These are phyloP conservation scores for Lipomyces sp. DNA, from an alignment of 805 yeast genomes.

Conservation along the genomic window DNA sequence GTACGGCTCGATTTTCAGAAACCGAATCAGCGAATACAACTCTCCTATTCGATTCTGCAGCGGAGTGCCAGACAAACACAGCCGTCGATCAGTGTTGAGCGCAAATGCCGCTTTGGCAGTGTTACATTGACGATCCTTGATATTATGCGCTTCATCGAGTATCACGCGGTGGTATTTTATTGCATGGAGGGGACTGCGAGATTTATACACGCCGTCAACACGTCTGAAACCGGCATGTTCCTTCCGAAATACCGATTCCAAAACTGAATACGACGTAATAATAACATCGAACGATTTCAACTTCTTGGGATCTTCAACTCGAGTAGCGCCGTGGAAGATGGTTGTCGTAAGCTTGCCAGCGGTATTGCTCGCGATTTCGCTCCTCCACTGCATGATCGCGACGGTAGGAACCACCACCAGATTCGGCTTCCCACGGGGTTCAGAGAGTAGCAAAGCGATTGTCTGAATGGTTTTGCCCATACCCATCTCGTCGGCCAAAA, in stretches of 20 bases:
- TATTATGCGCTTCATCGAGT: constrained; percentile 96
- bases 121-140: constrained; percentile 90
- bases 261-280: constrained; percentile 81
- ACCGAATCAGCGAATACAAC: constrained; percentile 87
- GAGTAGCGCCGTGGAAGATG: constrained; percentile 84
- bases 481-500: constrained; percentile 99
- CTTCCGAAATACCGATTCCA: constrained; percentile 84
- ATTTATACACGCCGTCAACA: constrained; percentile 71
- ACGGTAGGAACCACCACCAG: constrained; percentile 97
- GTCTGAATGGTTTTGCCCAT: constrained; percentile 99
- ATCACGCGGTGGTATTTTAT: constrained; percentile 82
- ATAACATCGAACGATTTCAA: constrained; percentile 70
- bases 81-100: constrained; percentile 71
- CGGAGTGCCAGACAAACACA: constrained; percentile 97
- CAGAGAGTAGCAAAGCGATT: constrained; percentile 76
- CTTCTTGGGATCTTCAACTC: constrained; percentile 63
- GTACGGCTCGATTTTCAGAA: constrained; percentile 81
- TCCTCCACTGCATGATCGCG: constrained; percentile 97
- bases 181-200: constrained; percentile 73
- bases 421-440: constrained; percentile 64
- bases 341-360: constrained; percentile 68
- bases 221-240: constrained; percentile 83
- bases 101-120: constrained; percentile 90
- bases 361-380: constrained; percentile 87
- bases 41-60: constrained; percentile 96